These are phyloP conservation scores for Falciphora oryzae DNA, from an alignment of 2,329 filamentous ascomycete genomes.

Conservation along the genomic window DNA sequence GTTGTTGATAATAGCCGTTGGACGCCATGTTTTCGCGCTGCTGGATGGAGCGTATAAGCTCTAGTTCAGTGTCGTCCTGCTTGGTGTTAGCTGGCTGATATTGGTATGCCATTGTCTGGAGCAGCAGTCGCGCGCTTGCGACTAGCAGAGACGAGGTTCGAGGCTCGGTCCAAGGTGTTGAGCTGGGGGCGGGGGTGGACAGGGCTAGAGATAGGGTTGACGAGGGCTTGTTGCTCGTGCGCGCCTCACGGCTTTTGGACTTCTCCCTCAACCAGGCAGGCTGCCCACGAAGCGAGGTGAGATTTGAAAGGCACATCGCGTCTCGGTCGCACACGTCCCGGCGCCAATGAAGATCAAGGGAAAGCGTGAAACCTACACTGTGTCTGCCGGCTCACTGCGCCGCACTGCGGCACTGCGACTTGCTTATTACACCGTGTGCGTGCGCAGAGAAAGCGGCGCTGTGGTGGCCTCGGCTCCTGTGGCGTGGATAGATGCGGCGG, in stretches of 20 bases:
- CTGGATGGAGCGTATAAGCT: background rate
- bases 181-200: background rate
- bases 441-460: too few species aligned
- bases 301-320: background rate
- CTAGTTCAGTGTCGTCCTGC: background rate
- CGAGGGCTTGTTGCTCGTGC: background rate
- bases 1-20: slow-evolving; percentile 8
- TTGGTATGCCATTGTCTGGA: background rate
- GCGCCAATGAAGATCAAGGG: background rate
- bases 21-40: slow-evolving; percentile 7
- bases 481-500: background rate
- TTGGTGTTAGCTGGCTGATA: background rate
- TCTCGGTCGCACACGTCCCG: background rate
- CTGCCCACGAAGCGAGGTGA: background rate
- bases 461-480: background rate
- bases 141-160: background rate
- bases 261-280: background rate
- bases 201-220: background rate
- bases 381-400: background rate
- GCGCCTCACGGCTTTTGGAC: background rate
- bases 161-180: background rate
- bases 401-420: background rate
- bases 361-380: background rate
- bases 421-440: background rate
- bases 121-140: background rate